Conservation (phyloP, 192 early-diverging fungal genomes). For the Coemansia reversa region DNA sequence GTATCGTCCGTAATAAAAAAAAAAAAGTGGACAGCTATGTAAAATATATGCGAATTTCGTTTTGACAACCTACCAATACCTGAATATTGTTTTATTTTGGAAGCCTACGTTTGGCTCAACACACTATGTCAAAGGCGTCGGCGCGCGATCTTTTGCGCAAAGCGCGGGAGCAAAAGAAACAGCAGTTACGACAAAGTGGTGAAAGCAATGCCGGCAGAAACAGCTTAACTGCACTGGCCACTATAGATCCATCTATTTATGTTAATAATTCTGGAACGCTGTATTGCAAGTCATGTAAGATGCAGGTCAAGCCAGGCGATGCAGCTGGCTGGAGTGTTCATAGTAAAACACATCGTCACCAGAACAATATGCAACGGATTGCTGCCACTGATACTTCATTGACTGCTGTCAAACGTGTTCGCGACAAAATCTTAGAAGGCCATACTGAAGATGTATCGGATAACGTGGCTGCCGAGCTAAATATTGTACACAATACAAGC, state of each 20-base stretch:
- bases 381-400: neutral
- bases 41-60: neutral
- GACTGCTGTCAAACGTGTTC: neutral
- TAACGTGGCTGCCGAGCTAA: constrained; percentile 1
- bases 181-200: constrained; percentile 8
- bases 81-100: constrained; percentile 2
- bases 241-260: neutral
- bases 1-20: neutral
- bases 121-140: constrained; percentile 26
- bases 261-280: constrained; percentile 1
- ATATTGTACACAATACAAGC: neutral
- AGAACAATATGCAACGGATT: neutral
- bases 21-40: too few relatives aligned
- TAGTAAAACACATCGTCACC: constrained; percentile 13
- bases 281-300: constrained; percentile 1
- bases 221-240: neutral
- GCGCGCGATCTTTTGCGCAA: constrained; percentile 39
- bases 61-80: neutral
- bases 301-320: constrained; percentile 12
- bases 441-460: neutral
- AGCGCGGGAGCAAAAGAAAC: constrained; percentile 43
- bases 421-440: neutral
- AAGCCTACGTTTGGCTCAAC: neutral
- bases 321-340: constrained; percentile 17
- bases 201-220: neutral